Conservation (phyloP, 257 asterid genomes). For the Coffea eugenioides region DNA sequence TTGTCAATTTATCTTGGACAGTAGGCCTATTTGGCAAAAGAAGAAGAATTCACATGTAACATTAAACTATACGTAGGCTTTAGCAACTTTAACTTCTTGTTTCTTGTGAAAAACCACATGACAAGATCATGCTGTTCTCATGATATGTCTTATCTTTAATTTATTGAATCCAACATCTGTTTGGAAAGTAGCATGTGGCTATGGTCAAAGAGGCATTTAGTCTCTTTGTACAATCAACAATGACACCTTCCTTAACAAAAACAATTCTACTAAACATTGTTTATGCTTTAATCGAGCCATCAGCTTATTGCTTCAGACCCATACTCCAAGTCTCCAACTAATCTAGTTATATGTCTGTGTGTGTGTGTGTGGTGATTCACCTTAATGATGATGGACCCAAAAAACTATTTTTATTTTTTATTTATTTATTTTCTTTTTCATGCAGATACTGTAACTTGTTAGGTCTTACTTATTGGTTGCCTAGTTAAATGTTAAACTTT, state of each 20-base stretch:
- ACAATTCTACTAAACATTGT: background rate
- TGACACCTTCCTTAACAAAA: background rate
- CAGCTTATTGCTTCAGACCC: background rate
- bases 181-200: background rate
- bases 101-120: slow-evolving; percentile 13
- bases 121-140: background rate
- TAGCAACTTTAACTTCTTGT: slow-evolving; percentile 4
- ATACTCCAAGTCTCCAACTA: slow-evolving; percentile 3
- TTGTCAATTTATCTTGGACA: background rate
- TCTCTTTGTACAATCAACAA: background rate
- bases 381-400: background rate
- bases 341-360: background rate
- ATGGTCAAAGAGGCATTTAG: background rate
- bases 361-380: background rate
- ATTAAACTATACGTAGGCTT: background rate
- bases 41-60: background rate
- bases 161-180: slow-evolving; percentile 1
- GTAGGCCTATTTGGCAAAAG: background rate
- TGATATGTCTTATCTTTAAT: background rate
- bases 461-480: background rate
- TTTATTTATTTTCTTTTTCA: background rate
- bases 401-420: background rate
- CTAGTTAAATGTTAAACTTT: background rate
- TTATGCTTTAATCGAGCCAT: background rate
- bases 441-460: background rate